Evolutionary conservation across 352 stramenopile genomes (phyloP), one percentile per base, ranked within the genome.

Genomic region (Phytopythium delawarense): DNA sequence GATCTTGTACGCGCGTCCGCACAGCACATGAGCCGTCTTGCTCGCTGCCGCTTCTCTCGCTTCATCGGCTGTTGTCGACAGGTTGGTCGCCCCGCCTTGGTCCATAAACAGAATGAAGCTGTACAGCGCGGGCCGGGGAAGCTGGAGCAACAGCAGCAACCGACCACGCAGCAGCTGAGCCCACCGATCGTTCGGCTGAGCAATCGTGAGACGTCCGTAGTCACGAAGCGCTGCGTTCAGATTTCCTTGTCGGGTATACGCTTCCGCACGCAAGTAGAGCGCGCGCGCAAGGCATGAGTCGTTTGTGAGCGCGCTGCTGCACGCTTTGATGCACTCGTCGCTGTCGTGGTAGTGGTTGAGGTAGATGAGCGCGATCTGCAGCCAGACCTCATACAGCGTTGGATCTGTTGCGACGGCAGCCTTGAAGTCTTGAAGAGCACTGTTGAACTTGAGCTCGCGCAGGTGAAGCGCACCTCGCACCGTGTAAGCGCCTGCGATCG

Each of bases 301-400:
- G 40, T 89, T 90, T 2, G 69, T 72, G 21, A 91, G 59, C 11
- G 84, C 84, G 40, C 67, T 89, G 1, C 78, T 74, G 46, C 81
- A 93, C 21, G 81, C 81, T 25, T 78, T 78, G 37, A 89, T 74
- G 56, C 81, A 89, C 39, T 74, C 84, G 20, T 81, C 81, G 49
- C 72, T 76, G 61, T 93, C 84, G 51, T 91, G 84, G 56, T 90
- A 93, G 58, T 93, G 81, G 50, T 88, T 90, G 7, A 93, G 63
- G 57, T 88, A 91, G 42, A 93, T 79, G 35, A 93, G 67, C 15
- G 81, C 84, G 53, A 93, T 93, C 66, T 93, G 79, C 44, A 93
- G 62, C 84, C 84, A 93, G 21, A 90, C 76, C 39, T 88, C 79
- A 39, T 86, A 86, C 28, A 93, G 61, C 42, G 84, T 93, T 25